Evolutionary conservation across 371 early-diverging fungal species (phyloP).

Genomic region (Gilbertella persicaria): DNA sequence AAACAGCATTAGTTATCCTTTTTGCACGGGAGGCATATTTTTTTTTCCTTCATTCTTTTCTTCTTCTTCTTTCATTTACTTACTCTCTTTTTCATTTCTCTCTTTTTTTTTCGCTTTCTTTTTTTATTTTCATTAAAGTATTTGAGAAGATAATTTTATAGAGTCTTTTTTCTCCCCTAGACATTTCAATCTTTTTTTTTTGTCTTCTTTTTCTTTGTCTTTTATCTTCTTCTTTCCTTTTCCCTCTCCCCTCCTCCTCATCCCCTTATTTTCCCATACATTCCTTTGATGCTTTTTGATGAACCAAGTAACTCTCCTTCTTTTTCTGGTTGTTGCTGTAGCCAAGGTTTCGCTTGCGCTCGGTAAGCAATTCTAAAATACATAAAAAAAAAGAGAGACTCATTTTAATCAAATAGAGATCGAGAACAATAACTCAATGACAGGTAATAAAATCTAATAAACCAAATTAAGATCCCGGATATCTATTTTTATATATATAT

Average conservation of each 20-base stretch:
- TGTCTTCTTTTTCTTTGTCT: not conserved
- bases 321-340: constrained; percentile 30
- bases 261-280: constrained; percentile 9
- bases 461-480: not conserved
- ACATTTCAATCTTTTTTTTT: not conserved
- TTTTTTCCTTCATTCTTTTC: not conserved
- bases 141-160: no score
- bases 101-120: not conserved
- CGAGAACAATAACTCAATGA: constrained; percentile 3
- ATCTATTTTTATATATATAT: not conserved
- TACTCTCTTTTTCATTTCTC: no score
- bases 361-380: constrained; percentile 3
- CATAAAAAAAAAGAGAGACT: not conserved
- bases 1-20: no score
- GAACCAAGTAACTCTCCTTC: constrained; percentile 39
- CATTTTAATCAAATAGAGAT: constrained; percentile 4
- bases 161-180: not conserved
- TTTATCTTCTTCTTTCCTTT: constrained; percentile 2
- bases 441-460: not conserved
- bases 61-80: not conserved
- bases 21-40: not conserved
- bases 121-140: not conserved
- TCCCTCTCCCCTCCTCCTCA: constrained; percentile 8
- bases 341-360: constrained; percentile 25
- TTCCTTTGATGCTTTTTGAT: constrained; percentile 40